Percentiles rank a stretch among this genome's conserved stretches.
phyloP scores from a whole-genome alignment of 805 yeast species.

The Scheffersomyces ergatensis region DNA sequence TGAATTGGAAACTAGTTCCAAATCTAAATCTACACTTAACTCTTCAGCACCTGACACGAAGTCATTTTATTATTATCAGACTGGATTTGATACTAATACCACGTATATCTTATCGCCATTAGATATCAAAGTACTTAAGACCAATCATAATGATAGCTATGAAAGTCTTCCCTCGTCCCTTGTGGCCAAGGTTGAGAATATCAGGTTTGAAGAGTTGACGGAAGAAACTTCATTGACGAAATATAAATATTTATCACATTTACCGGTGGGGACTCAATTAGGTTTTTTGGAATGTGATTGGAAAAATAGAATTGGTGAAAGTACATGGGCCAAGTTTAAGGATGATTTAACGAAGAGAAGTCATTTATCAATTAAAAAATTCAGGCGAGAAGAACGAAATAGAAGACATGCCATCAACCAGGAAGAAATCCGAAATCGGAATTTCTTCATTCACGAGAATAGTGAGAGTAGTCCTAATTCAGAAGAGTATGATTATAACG shows the following conservation, averaged over 20 bases:
- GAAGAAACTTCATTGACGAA: conserved; percentile 57
- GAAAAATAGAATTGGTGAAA: conserved; percentile 41
- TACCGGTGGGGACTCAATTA: conserved; percentile 82
- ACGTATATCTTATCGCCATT: conserved; percentile 72
- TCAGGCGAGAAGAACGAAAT: conserved; percentile 60
- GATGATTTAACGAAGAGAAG: conserved; percentile 59
- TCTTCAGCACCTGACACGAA: conserved; percentile 9
- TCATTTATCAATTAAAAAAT: conserved; percentile 45
- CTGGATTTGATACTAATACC: conserved; percentile 61
- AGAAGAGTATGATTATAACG: conserved; percentile 15
- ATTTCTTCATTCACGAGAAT: conserved; percentile 62
- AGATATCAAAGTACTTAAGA: conserved; percentile 71
- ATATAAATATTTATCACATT: conserved; percentile 72
- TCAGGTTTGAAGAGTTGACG: conserved; percentile 62
- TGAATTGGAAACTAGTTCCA: background rate
- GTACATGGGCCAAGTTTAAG: conserved; percentile 44
- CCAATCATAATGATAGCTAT: conserved; percentile 55
- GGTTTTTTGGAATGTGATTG: conserved; percentile 87
- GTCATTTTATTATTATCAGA: conserved; percentile 74
- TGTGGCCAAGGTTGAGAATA: conserved; percentile 63
- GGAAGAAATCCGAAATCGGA: conserved; percentile 55
- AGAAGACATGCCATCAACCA: conserved; percentile 53
- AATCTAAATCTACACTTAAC: background rate
- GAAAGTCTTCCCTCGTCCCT: conserved; percentile 66
- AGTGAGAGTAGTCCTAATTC: conserved; percentile 14